Evolutionary conservation across 148 eudicot genomes (phyloP).

Genomic region (Diospyros kaki): DNA sequence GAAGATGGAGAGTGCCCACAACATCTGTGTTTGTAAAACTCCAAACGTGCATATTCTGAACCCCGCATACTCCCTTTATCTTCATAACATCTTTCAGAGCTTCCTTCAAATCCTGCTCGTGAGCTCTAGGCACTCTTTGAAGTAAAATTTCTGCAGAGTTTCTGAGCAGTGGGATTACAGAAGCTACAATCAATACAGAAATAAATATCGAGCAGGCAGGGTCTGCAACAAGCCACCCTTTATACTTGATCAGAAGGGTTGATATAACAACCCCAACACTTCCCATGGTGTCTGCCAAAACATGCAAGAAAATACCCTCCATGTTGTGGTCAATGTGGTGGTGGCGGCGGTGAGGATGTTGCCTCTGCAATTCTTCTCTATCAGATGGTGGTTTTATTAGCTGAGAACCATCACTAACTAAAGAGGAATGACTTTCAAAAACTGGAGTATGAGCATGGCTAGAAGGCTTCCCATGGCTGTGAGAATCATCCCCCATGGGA

Average conservation of each 20-base stretch:
- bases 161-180: conserved; percentile 82
- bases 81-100: conserved; percentile 59
- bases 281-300: conserved; percentile 93
- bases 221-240: conserved; percentile 95
- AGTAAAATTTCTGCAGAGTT: conserved; percentile 89
- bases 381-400: neutral
- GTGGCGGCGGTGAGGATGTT: conserved; percentile 19
- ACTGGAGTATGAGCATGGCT: conserved; percentile 29
- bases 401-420: conserved; percentile 4
- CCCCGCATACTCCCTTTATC: conserved; percentile 64
- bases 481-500: conserved; percentile 10
- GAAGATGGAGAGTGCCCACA: conserved; percentile 80
- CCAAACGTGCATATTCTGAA: conserved; percentile 85
- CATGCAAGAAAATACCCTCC: conserved; percentile 99
- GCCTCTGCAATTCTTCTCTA: conserved; percentile 23
- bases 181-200: conserved; percentile 73
- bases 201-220: conserved; percentile 96
- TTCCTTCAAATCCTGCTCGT: conserved; percentile 56
- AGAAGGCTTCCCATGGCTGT: conserved; percentile 1
- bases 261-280: conserved; percentile 97
- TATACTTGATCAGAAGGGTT: conserved; percentile 78
- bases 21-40: conserved; percentile 78
- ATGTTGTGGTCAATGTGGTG: conserved; percentile 90
- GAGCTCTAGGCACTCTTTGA: conserved; percentile 85
- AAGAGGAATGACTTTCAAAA: conserved; percentile 14